These are phyloP conservation scores for Cladophialophora chaetospira DNA, from an alignment of 2,329 filamentous ascomycete species.

Conservation along the genomic window DNA sequence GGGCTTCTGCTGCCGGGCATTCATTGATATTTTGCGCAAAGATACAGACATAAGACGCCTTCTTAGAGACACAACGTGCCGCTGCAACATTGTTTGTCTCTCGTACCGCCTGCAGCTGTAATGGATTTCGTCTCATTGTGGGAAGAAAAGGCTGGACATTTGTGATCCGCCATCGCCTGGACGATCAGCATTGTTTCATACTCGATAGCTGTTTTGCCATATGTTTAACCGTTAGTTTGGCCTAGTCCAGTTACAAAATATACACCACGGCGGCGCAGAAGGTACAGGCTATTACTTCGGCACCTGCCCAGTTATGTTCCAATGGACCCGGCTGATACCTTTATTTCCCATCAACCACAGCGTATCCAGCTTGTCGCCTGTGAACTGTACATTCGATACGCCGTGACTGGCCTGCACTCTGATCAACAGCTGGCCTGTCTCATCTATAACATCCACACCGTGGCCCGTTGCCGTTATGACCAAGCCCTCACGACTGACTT, in stretches of 20 bases:
- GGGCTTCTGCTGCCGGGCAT: no score
- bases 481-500: slow-evolving; percentile 46
- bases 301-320: slow-evolving; percentile 40
- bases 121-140: no score
- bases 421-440: slow-evolving; percentile 41
- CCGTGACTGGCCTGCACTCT: slow-evolving; percentile 48
- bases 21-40: no score
- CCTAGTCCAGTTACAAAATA: neutral
- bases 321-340: slow-evolving; percentile 44
- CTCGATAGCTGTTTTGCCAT: no score
- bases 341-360: slow-evolving; percentile 46
- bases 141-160: no score
- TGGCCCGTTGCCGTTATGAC: slow-evolving; percentile 43
- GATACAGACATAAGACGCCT: no score
- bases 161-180: no score
- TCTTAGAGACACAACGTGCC: no score
- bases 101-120: no score
- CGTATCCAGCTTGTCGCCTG: slow-evolving; percentile 41
- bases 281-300: slow-evolving; percentile 9
- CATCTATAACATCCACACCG: slow-evolving; percentile 47
- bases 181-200: no score
- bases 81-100: no score
- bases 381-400: slow-evolving; percentile 50
- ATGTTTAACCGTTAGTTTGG: no score
- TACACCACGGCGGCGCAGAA: neutral